phyloP scores from a whole-genome alignment of 495 filamentous ascomycete species.

The Aspergillus saccharolyticus region DNA sequence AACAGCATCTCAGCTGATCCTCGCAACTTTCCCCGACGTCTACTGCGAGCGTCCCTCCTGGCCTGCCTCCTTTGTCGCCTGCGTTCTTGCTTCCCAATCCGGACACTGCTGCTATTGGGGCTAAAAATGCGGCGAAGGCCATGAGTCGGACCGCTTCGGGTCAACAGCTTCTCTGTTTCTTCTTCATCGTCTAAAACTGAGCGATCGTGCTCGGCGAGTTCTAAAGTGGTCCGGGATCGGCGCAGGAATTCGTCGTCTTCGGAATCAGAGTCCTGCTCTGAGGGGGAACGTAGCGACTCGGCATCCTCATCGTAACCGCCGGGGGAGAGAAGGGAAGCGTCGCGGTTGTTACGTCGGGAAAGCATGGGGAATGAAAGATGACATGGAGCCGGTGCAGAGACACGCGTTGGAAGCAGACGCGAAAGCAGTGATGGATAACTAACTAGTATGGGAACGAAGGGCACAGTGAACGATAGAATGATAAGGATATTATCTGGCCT shows the following conservation, averaged over 20 bases:
- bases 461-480: not conserved
- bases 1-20: slow-evolving; percentile 78
- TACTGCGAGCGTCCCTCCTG: slow-evolving; percentile 42
- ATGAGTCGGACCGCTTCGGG: slow-evolving; percentile 44
- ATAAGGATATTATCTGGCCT: not conserved
- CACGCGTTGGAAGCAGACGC: not conserved
- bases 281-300: slow-evolving; percentile 58
- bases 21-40: slow-evolving; percentile 39
- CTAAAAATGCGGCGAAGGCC: slow-evolving; percentile 49
- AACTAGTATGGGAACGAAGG: slow-evolving; percentile 1
- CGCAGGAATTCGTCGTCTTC: slow-evolving; percentile 66
- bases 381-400: not conserved
- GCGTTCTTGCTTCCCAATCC: slow-evolving; percentile 54
- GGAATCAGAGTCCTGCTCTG: slow-evolving; percentile 70
- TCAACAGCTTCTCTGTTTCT: slow-evolving; percentile 73
- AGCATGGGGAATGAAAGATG: slow-evolving; percentile 21
- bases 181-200: slow-evolving; percentile 84
- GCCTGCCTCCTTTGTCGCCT: slow-evolving; percentile 39
- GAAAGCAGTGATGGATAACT: not conserved
- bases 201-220: slow-evolving; percentile 66
- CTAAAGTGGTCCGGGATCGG: slow-evolving; percentile 61
- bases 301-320: slow-evolving; percentile 63
- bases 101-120: slow-evolving; percentile 35
- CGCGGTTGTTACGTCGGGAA: slow-evolving; percentile 20
- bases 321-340: slow-evolving; percentile 54